Percentiles rank a stretch among this genome's conserved stretches.
Conservation (phyloP, 176 grass and related monocot species). For the Alloteropsis semialata region DNA sequence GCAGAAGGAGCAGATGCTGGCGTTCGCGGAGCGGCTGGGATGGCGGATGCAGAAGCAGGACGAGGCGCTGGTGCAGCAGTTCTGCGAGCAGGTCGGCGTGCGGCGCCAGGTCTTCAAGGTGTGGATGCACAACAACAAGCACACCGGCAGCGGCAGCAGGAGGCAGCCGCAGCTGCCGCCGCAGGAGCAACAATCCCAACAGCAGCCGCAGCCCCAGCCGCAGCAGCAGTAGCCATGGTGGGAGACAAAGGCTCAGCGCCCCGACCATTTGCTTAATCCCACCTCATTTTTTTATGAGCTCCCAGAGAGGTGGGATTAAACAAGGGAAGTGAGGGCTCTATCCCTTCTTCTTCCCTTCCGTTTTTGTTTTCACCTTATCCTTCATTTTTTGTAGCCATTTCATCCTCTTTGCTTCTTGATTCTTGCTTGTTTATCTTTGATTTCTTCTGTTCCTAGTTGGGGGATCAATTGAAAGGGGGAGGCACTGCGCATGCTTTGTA, state of each 20-base stretch:
- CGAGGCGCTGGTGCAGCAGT: slow-evolving; percentile 50
- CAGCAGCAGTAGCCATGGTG: slow-evolving; percentile 36
- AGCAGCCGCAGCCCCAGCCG: slow-evolving; percentile 21
- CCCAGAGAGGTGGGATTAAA: slow-evolving; percentile 22
- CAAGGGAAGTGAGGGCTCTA: background rate
- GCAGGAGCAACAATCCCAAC: slow-evolving; percentile 15
- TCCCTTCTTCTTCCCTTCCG: background rate
- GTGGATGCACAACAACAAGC: slow-evolving; percentile 99
- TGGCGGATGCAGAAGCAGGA: slow-evolving; percentile 75
- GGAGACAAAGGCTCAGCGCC: slow-evolving; percentile 24
- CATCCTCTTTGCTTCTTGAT: slow-evolving; percentile 15
- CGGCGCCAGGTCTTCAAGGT: slow-evolving; percentile 75
- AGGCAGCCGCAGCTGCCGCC: slow-evolving; percentile 30
- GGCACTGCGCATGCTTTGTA: background rate
- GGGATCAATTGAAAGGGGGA: background rate
- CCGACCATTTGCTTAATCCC: slow-evolving; percentile 29
- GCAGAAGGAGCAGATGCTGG: slow-evolving; percentile 77
- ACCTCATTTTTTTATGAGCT: slow-evolving; percentile 31
- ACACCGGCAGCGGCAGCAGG: slow-evolving; percentile 33
- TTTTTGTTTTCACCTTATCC: background rate
- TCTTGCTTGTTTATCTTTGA: slow-evolving; percentile 13
- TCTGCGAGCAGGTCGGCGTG: slow-evolving; percentile 54
- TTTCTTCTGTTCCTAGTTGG: slow-evolving; percentile 16
- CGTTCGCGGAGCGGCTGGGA: slow-evolving; percentile 65
- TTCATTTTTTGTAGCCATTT: slow-evolving; percentile 23